Evolutionary conservation across 2,329 filamentous ascomycete genomes (phyloP), one percentile per base, ranked within the genome.

Genomic region (Aspergillus pseudoglaucus): DNA sequence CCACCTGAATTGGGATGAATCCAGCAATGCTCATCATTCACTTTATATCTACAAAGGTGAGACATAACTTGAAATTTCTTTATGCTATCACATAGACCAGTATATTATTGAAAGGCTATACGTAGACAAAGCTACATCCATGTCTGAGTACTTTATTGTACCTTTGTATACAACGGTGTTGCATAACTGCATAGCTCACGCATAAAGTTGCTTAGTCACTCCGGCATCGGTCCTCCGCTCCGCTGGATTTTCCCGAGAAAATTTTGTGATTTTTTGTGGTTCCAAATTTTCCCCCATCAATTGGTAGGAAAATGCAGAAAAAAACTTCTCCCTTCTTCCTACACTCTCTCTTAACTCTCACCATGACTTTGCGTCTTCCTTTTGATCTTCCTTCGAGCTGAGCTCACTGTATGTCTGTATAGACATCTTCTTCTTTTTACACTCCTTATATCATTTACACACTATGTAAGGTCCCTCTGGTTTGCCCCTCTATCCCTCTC

Each of bases 321-420:
- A 53, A 37, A 47, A 48, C 47, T 48, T 47, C 50, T 47, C 49
- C 32, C n/a, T n/a, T 46, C 53, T 44, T 39, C 45, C 47, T 54
- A 50, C 42, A 38, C 55, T 58, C 54, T 53, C 52, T 40, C 47
- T 53, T 58, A 53, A 53, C 52, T 40, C 47, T 53, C 53, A 53
- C 55, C 55, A 59, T 59, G 57, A 50, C 38, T 49, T 20, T 55
- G 51, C 49, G 48, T 49, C 38, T 54, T 51, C 46, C 40, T 58
- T 45, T 38, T 14, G 40, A 18, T 15, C 25, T 27, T 17, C 23
- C 18, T 18, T 25, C 25, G 40, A 42, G 40, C 40, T 42, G 40
- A 42, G 40, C 40, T 42, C 23, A 39, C 18, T 39, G 15, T 39
- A 30, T 30, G 44, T 25, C 45, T 47, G 48, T 42, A 39, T 45